Evolutionary conservation across 331 rosid genomes (phyloP), one percentile per base, ranked within the genome.

Genomic region (Dryas integrifolia): DNA sequence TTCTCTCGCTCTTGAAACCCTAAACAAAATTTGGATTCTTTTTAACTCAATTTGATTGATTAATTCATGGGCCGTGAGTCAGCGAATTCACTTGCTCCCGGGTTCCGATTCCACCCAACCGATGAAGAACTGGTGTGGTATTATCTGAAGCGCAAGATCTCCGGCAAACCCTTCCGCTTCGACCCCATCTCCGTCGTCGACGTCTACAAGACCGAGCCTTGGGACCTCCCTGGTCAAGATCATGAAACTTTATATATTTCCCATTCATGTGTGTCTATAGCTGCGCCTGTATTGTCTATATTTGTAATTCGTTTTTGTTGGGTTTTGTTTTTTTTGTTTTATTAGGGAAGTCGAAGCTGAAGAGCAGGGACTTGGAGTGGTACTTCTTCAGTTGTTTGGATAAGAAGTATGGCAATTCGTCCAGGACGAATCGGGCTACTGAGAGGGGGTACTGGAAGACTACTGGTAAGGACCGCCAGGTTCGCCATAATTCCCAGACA

Each of bases 21-120:
- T 21, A 21, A 21, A 21, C 0, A 1, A 50, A 7, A 4, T 18
- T 13, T 35, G 4, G 16, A 58, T 43, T 9, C 47, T 6, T 0
- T 18, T 14, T 6, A 9, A 1, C 15, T n/a, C 1, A 4, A 15
- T 44, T 46, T 15, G 45, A 14, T 45, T 30, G 45, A 14, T 45
- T 30, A 11, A 24, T 70, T 58, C 61, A 95, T 88, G 93, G 86
- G 82, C 30, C 62, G 85, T 35, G 44, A 77, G 35, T 77, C 90
- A 14, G 38, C 75, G 5, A 79, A 76, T 12, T 86, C 89, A 10
- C 79, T 87, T 9, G 87, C 88, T 41, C 99, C 99, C 0, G 99
- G 99, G 0, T 95, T 92, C 84, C 93, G 99, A 68, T 95, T 95
- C 79, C 93, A 95, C 69, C 99, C 99, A 4, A 95, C 99, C 1